Evolutionary conservation across 352 stramenopile species (phyloP), one percentile per base, ranked within the genome.

Genomic region (Pythium folliculosum): DNA sequence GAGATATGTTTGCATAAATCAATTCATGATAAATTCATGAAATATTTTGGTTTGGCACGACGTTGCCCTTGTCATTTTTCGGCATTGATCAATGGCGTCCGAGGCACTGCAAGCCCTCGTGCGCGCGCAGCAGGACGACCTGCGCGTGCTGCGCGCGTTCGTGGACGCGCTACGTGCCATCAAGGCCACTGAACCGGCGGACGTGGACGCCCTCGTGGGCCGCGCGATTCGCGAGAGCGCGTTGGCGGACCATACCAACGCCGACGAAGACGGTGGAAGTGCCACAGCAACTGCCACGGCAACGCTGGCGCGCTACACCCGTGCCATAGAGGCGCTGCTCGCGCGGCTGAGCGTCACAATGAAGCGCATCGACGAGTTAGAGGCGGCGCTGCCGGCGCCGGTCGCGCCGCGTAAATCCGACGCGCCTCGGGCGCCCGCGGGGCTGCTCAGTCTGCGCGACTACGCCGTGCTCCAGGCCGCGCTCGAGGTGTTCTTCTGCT

Each of bases 381-480:
- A 88, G 54, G 72, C 71, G 27, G 22, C 54, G 38, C 38, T 43
- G 45, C 25, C 16, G 45, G 25, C 30, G 21, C 37, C 22, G 1
- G 13, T 21, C 3, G 6, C 19, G 32, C 44, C 27, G 38, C 38
- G 25, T 12, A 49, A 17, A 22, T 21, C 23, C 21, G 30, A 47
- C 3, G 32, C 52, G 8, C 80, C 80, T 7, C 75, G 72, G 43
- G 86, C 86, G 19, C 86, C 88, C 6, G 72, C 69, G 3, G 84
- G 84, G 50, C 72, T 96, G 47, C 71, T 96, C 30, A 96, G 88
- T 77, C 71, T 96, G 35, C 81, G 86, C 3, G 88, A 96, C 68
- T 94, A 93, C 77, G 90, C 86, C 21, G 77, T 88, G 57, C 75
- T 96, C 27, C 88, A 96, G 69, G 86, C 88, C 3, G 83, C 81